Percentiles rank a stretch among this genome's conserved stretches.
phyloP scores from a whole-genome alignment of 306 rosid species.

The Crataegus laevigata region DNA sequence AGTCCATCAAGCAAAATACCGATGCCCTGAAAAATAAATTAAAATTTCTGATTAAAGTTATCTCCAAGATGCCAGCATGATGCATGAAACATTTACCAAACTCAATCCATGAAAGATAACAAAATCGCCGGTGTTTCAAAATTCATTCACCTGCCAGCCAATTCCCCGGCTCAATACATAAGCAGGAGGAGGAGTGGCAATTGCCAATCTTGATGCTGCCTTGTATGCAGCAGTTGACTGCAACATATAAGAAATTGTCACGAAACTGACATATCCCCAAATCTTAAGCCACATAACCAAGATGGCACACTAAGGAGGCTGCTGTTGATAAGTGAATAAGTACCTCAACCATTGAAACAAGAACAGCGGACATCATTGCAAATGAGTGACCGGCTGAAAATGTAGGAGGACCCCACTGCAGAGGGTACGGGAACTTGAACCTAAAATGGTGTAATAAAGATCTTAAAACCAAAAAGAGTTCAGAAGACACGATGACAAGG shows the following conservation, averaged over 20 bases:
- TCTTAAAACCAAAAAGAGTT: constrained; percentile 9
- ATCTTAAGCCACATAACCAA: background rate
- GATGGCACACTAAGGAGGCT: background rate
- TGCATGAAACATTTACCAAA: background rate
- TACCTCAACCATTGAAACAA: constrained; percentile 99
- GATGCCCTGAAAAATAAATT: constrained; percentile 49
- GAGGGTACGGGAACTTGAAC: constrained; percentile 94
- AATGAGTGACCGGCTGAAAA: constrained; percentile 97
- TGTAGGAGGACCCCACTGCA: constrained; percentile 99
- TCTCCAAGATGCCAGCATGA: background rate
- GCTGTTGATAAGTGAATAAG: background rate
- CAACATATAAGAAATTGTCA: constrained; percentile 11
- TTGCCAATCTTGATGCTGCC: constrained; percentile 90
- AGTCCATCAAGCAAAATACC: constrained; percentile 86
- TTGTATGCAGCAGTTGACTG: constrained; percentile 95
- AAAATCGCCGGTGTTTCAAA: background rate
- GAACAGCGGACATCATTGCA: constrained; percentile 90
- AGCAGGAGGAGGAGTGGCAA: constrained; percentile 98
- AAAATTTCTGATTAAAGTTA: background rate
- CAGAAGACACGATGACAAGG: constrained; percentile 2
- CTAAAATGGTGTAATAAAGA: constrained; percentile 26
- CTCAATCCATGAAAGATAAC: background rate
- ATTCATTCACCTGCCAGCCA: constrained; percentile 84
- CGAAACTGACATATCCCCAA: background rate
- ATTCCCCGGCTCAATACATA: constrained; percentile 96